Conservation (phyloP, 1,139 yeast genomes). For the Starmera stellimalicola region DNA sequence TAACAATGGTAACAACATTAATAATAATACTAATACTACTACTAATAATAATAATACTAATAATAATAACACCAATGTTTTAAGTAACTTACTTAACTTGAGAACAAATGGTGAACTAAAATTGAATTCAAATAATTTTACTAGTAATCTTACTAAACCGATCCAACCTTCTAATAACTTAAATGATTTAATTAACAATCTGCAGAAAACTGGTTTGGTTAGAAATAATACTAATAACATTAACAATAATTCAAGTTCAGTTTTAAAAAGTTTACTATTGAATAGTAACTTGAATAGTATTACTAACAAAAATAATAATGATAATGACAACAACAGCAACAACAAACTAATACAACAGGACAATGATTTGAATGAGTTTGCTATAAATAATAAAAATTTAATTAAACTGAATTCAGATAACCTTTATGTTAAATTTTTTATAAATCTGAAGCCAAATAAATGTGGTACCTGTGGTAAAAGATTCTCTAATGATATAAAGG, state of each 20-base stretch:
- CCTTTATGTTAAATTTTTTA: constrained; percentile 29
- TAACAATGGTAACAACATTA: constrained; percentile 13
- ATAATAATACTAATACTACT: constrained; percentile 6
- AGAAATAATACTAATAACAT: constrained; percentile 1
- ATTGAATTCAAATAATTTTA: constrained; percentile 9
- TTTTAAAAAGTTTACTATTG: constrained; percentile 5
- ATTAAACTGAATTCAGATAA: constrained; percentile 9
- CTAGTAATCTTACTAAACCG: constrained; percentile 1
- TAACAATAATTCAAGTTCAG: constrained; percentile 7
- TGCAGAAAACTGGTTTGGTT: constrained; percentile 13
- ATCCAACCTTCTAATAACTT: constrained; percentile 3
- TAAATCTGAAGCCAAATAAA: constrained; percentile 60
- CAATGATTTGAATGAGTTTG: constrained; percentile 6
- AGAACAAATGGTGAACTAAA: not conserved
- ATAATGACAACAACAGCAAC: not conserved
- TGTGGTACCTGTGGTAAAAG: constrained; percentile 90
- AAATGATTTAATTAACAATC: constrained; percentile 6
- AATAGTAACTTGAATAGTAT: constrained; percentile 1
- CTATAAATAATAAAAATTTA: constrained; percentile 12
- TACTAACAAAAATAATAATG: not conserved
- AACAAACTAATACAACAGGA: not conserved
- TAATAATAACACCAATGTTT: too few relatives aligned
- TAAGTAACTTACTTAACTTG: not conserved
- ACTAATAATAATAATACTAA: constrained; percentile 1
- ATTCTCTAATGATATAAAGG: constrained; percentile 55